phyloP scores from a whole-genome alignment of 768 basidiomycete genomes.

The Panaeolus cyanescens region DNA sequence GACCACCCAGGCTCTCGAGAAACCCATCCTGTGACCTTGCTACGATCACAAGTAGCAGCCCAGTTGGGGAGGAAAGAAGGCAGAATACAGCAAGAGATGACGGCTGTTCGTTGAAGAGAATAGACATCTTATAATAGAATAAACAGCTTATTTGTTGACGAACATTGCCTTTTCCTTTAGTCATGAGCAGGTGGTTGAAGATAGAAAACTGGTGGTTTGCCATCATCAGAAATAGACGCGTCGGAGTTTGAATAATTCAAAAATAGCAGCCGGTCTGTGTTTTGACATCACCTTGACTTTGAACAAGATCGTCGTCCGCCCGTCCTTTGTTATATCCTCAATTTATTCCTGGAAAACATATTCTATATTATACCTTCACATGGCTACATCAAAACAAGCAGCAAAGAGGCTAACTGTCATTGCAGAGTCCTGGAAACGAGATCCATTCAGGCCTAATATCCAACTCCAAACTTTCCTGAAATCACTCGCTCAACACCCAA shows the following conservation, averaged over 20 bases:
- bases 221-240: slow-evolving; percentile 4
- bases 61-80: background rate
- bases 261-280: background rate
- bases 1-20: background rate
- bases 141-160: background rate
- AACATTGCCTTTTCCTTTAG: background rate
- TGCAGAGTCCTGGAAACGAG: slow-evolving; percentile 64
- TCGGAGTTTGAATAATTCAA: slow-evolving; percentile 1
- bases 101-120: background rate
- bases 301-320: background rate
- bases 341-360: background rate
- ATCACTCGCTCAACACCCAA: slow-evolving; percentile 69
- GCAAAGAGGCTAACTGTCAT: slow-evolving; percentile 53
- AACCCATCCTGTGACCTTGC: background rate
- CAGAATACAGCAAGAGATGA: background rate
- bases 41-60: background rate
- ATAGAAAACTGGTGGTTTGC: slow-evolving; percentile 16
- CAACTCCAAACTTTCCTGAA: slow-evolving; percentile 69
- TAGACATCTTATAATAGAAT: background rate
- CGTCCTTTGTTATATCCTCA: background rate
- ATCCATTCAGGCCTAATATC: slow-evolving; percentile 77
- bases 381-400: background rate
- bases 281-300: slow-evolving; percentile 6
- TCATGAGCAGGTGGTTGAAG: background rate
- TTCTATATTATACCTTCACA: background rate